Percentiles rank a stretch among this genome's conserved stretches.
These are phyloP conservation scores for Cercospora sp. DNA, from an alignment of 2,329 filamentous ascomycete genomes.

Conservation along the genomic window DNA sequence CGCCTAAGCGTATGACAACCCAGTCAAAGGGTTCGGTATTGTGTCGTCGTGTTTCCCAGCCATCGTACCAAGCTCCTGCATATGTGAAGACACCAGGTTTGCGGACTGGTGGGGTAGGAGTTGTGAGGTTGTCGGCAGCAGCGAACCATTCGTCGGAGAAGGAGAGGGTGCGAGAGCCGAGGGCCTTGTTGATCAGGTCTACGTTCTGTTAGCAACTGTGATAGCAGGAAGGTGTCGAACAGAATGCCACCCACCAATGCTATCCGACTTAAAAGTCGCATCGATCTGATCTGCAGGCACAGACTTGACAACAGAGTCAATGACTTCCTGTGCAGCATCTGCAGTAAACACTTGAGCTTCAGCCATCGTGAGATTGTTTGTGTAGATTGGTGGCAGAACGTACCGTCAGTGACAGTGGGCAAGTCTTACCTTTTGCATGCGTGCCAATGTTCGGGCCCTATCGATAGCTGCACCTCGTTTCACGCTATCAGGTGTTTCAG, in stretches of 20 bases:
- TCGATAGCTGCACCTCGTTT: constrained; percentile 7
- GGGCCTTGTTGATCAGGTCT: constrained; percentile 56
- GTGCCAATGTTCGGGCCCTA: constrained; percentile 10
- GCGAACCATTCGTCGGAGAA: constrained; percentile 65
- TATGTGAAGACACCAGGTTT: constrained; percentile 60
- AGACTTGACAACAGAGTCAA: constrained; percentile 32
- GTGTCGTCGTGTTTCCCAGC: constrained; percentile 64
- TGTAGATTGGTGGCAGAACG: background rate
- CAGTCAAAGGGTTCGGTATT: constrained; percentile 60
- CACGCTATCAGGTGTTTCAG: constrained; percentile 16
- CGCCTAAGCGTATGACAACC: constrained; percentile 60
- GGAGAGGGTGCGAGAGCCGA: constrained; percentile 55
- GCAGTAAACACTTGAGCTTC: constrained; percentile 38
- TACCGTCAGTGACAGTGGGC: background rate
- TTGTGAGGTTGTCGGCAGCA: constrained; percentile 59
- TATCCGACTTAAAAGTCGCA: constrained; percentile 55
- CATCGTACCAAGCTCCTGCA: constrained; percentile 64
- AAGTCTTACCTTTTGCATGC: background rate
- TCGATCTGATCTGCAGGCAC: constrained; percentile 55
- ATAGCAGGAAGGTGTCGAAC: background rate
- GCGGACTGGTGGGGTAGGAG: constrained; percentile 56
- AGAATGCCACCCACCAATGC: constrained; percentile 45
- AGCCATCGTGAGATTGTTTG: background rate
- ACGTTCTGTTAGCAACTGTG: background rate
- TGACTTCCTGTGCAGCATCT: constrained; percentile 36